These are phyloP conservation scores for Lepidium aucheri DNA, from an alignment of 345 rosid genomes.

Conservation along the genomic window DNA sequence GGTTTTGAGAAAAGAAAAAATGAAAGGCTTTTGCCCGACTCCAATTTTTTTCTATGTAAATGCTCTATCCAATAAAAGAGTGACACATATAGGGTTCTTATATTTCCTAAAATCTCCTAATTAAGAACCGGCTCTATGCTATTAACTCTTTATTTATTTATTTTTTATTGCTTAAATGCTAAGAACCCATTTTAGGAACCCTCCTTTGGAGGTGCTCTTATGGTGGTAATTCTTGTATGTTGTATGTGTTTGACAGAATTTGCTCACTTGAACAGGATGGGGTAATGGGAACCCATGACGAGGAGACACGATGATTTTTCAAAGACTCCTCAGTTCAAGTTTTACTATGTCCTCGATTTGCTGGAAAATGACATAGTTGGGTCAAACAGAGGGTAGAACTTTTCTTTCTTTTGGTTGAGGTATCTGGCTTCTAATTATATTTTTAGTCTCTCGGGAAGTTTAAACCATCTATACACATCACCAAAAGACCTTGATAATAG, in stretches of 20 bases:
- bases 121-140: no score
- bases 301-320: conserved; percentile 91
- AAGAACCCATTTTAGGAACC: no score
- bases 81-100: no score
- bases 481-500: conserved; percentile 86
- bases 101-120: no score
- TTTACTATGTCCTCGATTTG: conserved; percentile 83
- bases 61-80: no score
- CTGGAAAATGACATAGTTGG: conserved; percentile 95
- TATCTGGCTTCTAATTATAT: conserved; percentile 1
- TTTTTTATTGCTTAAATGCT: no score
- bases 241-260: background rate
- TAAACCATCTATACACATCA: conserved; percentile 94
- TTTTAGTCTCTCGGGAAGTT: conserved; percentile 52
- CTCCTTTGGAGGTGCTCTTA: no score
- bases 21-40: no score
- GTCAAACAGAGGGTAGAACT: conserved; percentile 60
- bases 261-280: conserved; percentile 61
- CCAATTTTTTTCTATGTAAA: no score
- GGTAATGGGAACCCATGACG: conserved; percentile 91
- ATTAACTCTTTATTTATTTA: no score
- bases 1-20: no score
- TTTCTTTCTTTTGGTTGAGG: background rate
- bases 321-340: conserved; percentile 92
- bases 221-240: background rate